Evolutionary conservation across 139 green algal genomes (phyloP), one percentile per base, ranked within the genome.

Genomic region (Micractinium conductrix): DNA sequence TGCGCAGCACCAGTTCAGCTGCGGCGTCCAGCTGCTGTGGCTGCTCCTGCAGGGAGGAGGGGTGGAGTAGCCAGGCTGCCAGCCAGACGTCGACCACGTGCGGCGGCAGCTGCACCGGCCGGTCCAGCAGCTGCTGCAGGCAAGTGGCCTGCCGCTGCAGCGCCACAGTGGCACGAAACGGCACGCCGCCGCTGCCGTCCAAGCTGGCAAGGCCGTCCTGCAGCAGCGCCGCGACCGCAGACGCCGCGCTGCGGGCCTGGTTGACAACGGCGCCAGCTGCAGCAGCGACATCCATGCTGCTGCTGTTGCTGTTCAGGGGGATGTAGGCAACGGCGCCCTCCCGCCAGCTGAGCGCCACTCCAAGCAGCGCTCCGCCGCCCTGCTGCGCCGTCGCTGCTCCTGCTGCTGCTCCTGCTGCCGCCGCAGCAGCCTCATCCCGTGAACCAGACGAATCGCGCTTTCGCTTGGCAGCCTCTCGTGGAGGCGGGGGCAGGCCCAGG

Each of bases 51-150:
- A n/a, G n/a, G n/a, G n/a, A n/a, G n/a, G n/a, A n/a, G 35, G 74
- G 74, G 74, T 81, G 37, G 33, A 68, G 50, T 50, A 81, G 74
- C 74, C 74, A 81, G 50, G 74, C 74, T 30, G 74, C 74, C 35
- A 81, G 48, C 14, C 74, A 24, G 35, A 26, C 37, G 50, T 81
- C 74, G 22, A 81, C 50, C 6, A 68, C 2, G 17, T 33, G 33
- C 0, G 74, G 1, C 1, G 74, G 74, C 74, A 81, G 48, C 48
- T 35, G 12, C 8, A 33, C 50, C 4, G 30, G 50, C 22, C 35
- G 48, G 50, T 44, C 33, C 74, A 81, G 30, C 50, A 65, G 74
- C 30, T 37, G 55, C 74, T 70, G 74, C 74, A 81, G 74, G 3
- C 50, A 50, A 10, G 42, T 12, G 9, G 17, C 22, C 70, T 78